Conservation (phyloP, 768 basidiomycete species). For the Leccinum barrowsii region DNA sequence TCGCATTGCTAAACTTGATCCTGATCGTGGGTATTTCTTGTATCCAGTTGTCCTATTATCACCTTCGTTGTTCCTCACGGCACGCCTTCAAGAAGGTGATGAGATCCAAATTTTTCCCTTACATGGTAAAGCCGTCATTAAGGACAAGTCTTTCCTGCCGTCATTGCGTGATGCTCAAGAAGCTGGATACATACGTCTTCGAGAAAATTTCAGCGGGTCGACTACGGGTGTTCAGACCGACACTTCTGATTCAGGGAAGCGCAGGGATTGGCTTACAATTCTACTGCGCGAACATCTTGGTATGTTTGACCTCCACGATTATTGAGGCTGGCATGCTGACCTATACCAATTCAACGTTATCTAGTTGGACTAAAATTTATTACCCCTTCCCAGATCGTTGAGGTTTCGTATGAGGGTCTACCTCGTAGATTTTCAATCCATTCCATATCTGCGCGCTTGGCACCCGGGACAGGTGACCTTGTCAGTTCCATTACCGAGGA, state of each 20-base stretch:
- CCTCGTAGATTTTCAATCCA: slow-evolving; percentile 54
- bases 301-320: slow-evolving; percentile 29
- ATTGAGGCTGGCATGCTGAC: slow-evolving; percentile 3
- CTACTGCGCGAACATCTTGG: slow-evolving; percentile 67
- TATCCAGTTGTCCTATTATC: slow-evolving; percentile 53
- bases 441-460: slow-evolving; percentile 36
- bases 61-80: slow-evolving; percentile 57
- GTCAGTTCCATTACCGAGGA: slow-evolving; percentile 36
- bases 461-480: slow-evolving; percentile 15
- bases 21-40: slow-evolving; percentile 3
- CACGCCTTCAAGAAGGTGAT: slow-evolving; percentile 48
- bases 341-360: slow-evolving; percentile 3
- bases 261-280: slow-evolving; percentile 64
- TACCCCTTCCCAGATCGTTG: slow-evolving; percentile 54
- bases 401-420: slow-evolving; percentile 61
- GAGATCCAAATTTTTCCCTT: slow-evolving; percentile 49
- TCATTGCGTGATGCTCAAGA: slow-evolving; percentile 47
- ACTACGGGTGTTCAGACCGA: slow-evolving; percentile 19
- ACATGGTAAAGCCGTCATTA: slow-evolving; percentile 35
- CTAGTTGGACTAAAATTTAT: slow-evolving; percentile 74
- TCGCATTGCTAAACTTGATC: slow-evolving; percentile 14
- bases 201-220: slow-evolving; percentile 37
- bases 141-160: slow-evolving; percentile 44
- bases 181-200: slow-evolving; percentile 51
- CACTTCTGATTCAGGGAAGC: slow-evolving; percentile 30